Evolutionary conservation across 148 eudicot species (phyloP), one percentile per base, ranked within the genome.

Genomic region (Cornus controversa): DNA sequence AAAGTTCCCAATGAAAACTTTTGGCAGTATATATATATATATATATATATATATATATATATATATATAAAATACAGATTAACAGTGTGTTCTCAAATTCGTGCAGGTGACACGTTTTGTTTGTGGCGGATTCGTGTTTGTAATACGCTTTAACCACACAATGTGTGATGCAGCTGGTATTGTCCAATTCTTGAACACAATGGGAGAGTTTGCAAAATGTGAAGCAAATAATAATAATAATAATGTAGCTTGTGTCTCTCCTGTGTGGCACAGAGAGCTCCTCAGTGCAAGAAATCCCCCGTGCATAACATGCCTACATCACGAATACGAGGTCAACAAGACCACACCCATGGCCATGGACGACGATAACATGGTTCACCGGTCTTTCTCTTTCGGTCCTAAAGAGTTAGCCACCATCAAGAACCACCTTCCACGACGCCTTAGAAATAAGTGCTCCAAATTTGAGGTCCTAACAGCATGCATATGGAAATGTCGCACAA

Each of bases 381-480:
- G 70, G 11, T 75, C 79, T 2, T 75, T 70, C 79, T 74, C 74
- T 67, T 74, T 74, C 70, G 82, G 75, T 15, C 31, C 78, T 16
- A 34, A 26, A 23, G 70, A 80, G 47, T 42, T 75, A 14, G 42
- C n/a, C 50, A 20, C 80, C 18, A 47, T 71, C 26, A 16, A 10
- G 15, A 47, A 47, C 10, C 40, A 63, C 16, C 72, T 79, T 37
- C 71, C 75, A 1, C 42, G 13, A 25, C 63, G 53, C n/a, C 36
- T 71, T 10, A 23, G n/a, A 11, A 13, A 14, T 6, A 31, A 31
- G 34, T 47, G 47, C 25, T 72, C 87, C 25, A 82, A 78, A 26
- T 88, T 83, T 5, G 88, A 85, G 67, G 20, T 87, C 20, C 78
- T 87, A 22, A 83, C 88, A 3, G 88, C 90, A 31, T 85, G 85